Percentiles rank a stretch among this genome's conserved stretches.
Conservation (phyloP, 441 rosid genomes). For the Flueggea neowawraea region DNA sequence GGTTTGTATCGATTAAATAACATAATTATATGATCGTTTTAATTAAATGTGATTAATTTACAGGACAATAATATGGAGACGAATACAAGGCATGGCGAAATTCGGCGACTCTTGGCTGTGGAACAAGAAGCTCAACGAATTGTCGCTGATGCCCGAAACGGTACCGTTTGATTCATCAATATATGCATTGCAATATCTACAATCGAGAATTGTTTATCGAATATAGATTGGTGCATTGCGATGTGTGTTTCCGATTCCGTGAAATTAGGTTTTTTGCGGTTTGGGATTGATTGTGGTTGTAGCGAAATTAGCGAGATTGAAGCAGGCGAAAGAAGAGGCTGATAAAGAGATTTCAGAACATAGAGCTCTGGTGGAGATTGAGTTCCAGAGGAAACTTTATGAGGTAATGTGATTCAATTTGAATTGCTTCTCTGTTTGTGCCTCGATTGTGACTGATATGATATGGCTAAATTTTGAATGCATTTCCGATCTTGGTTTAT, state of each 20-base stretch:
- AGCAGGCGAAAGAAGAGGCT: slow-evolving; percentile 77
- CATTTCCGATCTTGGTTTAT: background rate
- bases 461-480: background rate
- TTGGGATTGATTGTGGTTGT: background rate
- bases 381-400: slow-evolving; percentile 60
- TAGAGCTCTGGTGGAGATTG: slow-evolving; percentile 58
- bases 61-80: slow-evolving; percentile 39
- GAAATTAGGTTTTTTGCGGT: background rate
- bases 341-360: slow-evolving; percentile 57
- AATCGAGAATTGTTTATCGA: no score
- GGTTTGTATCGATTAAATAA: no score
- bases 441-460: background rate
- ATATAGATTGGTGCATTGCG: no score
- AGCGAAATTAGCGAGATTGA: slow-evolving; percentile 64
- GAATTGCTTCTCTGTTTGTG: background rate
- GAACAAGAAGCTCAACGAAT: slow-evolving; percentile 81
- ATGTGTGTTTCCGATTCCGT: background rate
- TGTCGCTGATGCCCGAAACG: slow-evolving; percentile 62
- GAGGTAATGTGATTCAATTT: slow-evolving; percentile 33
- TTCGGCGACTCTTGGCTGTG: slow-evolving; percentile 67
- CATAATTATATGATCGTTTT: no score
- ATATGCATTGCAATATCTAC: background rate
- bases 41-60: no score
- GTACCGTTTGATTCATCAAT: slow-evolving; percentile 15
- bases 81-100: slow-evolving; percentile 55